A percentile compares a stretch with the other conserved stretches of the same genome.
Conservation (phyloP, 495 filamentous ascomycete species). For the Arthonia radiata region DNA sequence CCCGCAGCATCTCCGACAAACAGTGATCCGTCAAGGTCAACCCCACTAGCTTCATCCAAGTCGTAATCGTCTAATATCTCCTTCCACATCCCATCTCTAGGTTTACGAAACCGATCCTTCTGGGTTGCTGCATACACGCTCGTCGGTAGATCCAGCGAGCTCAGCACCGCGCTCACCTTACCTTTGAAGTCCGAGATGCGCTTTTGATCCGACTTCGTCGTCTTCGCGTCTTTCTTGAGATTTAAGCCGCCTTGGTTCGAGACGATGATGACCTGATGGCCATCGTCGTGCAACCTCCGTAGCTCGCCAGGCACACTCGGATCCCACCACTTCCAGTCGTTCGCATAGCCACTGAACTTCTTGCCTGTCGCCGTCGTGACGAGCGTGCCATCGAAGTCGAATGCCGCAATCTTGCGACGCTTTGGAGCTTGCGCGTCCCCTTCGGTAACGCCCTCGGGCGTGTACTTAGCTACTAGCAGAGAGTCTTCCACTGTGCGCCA, state of each 20-base stretch:
- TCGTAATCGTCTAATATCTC: constrained; percentile 54
- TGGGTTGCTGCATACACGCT: constrained; percentile 66
- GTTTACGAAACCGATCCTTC: constrained; percentile 64
- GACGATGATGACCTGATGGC: constrained; percentile 54
- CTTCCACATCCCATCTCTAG: constrained; percentile 69
- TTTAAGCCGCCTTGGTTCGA: constrained; percentile 73
- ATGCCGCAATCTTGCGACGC: constrained; percentile 48
- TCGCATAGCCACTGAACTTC: constrained; percentile 37
- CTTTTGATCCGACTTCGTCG: constrained; percentile 32
- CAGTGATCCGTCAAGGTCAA: constrained; percentile 43
- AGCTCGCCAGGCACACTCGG: constrained; percentile 37
- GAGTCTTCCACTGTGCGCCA: constrained; percentile 49
- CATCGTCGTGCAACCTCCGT: constrained; percentile 39
- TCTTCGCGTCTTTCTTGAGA: constrained; percentile 45
- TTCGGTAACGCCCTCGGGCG: constrained; percentile 12
- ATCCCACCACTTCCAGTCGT: constrained; percentile 96
- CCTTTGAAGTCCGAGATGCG: constrained; percentile 55
- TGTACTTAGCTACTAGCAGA: constrained; percentile 53
- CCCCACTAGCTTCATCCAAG: constrained; percentile 29
- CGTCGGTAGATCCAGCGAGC: constrained; percentile 47
- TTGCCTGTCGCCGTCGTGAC: constrained; percentile 62
- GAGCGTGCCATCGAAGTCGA: constrained; percentile 84
- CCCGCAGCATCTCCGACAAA: constrained; percentile 86
- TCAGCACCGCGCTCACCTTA: constrained; percentile 43
- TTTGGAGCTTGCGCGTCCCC: constrained; percentile 6